Evolutionary conservation across 2,329 filamentous ascomycete genomes (phyloP), one percentile per base, ranked within the genome.

Genomic region (Fusarium drepaniforme): DNA sequence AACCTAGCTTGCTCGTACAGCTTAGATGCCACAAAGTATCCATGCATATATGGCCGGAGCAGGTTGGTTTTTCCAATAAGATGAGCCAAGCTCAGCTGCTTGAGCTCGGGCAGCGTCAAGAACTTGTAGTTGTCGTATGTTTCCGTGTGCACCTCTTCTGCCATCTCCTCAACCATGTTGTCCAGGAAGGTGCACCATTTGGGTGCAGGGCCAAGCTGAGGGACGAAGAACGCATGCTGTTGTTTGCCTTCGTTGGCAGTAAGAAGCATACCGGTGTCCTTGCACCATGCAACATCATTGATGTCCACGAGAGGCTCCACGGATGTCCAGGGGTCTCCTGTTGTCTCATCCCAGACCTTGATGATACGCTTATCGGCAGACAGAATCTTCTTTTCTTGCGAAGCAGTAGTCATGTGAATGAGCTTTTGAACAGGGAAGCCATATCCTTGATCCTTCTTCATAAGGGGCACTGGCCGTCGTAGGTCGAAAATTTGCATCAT

Each of bases 121-220:
- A 99, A 99, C 85, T 98, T 99, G 90, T 96, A 98, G 84, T 99
- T 98, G 85, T 99, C 97, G 86, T 99, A 99, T 12, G 97, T 94
- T 78, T 97, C 93, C 35, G 93, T 93, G 70, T 87, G 89, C 35
- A 89, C 87, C 81, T 93, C 91, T 81, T 98, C 96, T 11, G 96
- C 96, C 95, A 99, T 98, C 84, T 99, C 97, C 85, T 99, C 97
- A 12, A 98, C 97, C 80, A 99, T 91, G 80, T 97, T 98, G 84
- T 99, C 97, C 72, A 99, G 86, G 90, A 98, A 98, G 4, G 94
- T 92, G 81, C 97, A 98, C 97, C 97, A 99, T 80, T 91, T 94
- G 1, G 97, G 97, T 1, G 97, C 96, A 0, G 96, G 95, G 2
- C 97, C 97, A 25, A 98, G 90, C 80, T 97, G 95, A 3, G 96